Evolutionary conservation across 2,329 filamentous ascomycete genomes (phyloP).

Genomic region (Neonectria faginata): DNA sequence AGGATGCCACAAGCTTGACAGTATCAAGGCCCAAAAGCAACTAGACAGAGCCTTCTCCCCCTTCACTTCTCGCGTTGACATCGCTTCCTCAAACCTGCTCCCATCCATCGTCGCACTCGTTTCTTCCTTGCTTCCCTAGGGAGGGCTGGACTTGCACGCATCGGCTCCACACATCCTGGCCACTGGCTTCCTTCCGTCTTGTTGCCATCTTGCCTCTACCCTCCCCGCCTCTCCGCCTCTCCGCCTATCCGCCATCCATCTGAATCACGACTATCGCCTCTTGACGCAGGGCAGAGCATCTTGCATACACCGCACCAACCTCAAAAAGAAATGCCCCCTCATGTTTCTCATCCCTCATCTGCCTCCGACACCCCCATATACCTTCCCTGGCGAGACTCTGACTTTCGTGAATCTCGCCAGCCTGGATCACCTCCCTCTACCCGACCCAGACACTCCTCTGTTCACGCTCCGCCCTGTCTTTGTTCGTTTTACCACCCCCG

Average conservation of each 20-base stretch:
- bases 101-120: conserved; percentile 31
- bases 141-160: conserved; percentile 41
- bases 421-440: conserved; percentile 41
- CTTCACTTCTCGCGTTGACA: conserved; percentile 34
- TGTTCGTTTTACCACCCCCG: conserved; percentile 38
- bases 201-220: conserved; percentile 37
- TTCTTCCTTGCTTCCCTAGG: conserved; percentile 21
- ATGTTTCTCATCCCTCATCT: conserved; percentile 45
- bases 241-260: conserved; percentile 37
- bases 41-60: conserved; percentile 36
- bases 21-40: conserved; percentile 45
- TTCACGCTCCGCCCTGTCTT: conserved; percentile 32
- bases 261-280: conserved; percentile 42
- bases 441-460: conserved; percentile 37
- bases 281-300: conserved; percentile 48
- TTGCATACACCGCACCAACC: conserved; percentile 49
- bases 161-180: conserved; percentile 38
- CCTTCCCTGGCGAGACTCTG: conserved; percentile 45
- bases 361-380: conserved; percentile 40
- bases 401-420: conserved; percentile 45
- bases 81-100: conserved; percentile 29
- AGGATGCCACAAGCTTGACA: conserved; percentile 41
- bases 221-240: conserved; percentile 40
- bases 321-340: conserved; percentile 51
- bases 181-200: conserved; percentile 27